Base-by-base conservation (phyloP, 805 yeast species). In the Phaffomyces thermotolerans region DNA sequence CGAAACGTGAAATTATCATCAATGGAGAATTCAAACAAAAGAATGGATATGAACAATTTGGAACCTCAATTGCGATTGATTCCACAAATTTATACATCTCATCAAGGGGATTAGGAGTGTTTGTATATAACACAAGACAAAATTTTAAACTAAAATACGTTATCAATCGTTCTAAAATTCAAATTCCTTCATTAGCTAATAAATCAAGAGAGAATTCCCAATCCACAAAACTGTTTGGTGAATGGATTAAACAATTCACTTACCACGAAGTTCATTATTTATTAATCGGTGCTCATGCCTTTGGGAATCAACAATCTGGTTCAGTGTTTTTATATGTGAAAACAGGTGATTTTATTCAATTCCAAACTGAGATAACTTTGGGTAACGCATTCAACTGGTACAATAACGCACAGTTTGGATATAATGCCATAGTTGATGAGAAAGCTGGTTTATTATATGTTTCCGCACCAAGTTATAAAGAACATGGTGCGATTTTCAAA, bases 401-500 rank as follows among this genome's bases (percentile, higher is more conserved):
- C 13, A 24, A 46, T 3, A 29, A 45, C 20, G 40, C 55, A 7
- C 47, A 48, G 15, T 54, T 56, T 39, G 58, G 60, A 1, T 10
- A 24, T 1, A 49, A 30, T 2, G 42, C 40, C 25, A 41, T 32
- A 1, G 41, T 49, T 20, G 49, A 50, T 14, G 48, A 51, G 6
- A 15, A 18, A 8, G 45, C 48, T 9, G 49, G 52, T 7, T 24
- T 17, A 6, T 52, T 74, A 20, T 61, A 60, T 40, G 52, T 73
- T 3, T 63, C 76, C 0, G 68, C 78, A 0, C 73, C 76, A 1
- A 75, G 73, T 3, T 56, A 57, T 43, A 80, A 79, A 1, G 81
- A 79, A 1, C 41, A 27, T 30, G 58, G 58, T 24, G 70, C 72
- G 0, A 59, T 79, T 4, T 79, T 78, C 71, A 51, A 53, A 31